phyloP scores from a whole-genome alignment of 163 green algal genomes.

The Volvox carteri region DNA sequence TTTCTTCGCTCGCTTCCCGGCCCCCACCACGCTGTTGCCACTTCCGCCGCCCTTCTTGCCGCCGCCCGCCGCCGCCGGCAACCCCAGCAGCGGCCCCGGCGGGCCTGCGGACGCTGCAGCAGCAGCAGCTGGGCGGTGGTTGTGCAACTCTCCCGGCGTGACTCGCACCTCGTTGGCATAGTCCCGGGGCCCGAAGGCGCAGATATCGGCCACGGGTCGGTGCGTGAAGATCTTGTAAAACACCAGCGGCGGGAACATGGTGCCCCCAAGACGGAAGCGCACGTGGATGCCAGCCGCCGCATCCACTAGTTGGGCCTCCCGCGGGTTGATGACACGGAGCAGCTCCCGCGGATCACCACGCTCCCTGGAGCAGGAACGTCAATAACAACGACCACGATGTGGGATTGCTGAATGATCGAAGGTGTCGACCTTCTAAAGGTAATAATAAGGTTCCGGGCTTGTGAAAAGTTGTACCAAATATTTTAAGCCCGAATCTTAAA shows the following conservation, averaged over 20 bases:
- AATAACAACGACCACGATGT: no score
- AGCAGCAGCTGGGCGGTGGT: constrained; percentile 30
- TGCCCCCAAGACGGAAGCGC: constrained; percentile 77
- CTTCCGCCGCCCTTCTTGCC: neutral
- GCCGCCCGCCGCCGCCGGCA: neutral
- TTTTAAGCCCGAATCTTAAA: no score
- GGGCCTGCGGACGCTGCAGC: neutral
- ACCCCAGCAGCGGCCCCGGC: neutral
- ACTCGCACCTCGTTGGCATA: constrained; percentile 66
- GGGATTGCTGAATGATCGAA: no score
- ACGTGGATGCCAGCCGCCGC: constrained; percentile 78
- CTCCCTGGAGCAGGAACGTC: constrained; percentile 63
- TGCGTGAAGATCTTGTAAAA: constrained; percentile 88
- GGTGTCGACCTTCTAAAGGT: no score
- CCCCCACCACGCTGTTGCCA: neutral
- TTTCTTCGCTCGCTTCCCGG: neutral
- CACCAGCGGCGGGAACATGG: constrained; percentile 76
- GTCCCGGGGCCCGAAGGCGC: constrained; percentile 75
- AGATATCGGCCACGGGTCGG: constrained; percentile 55
- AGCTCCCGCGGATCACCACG: constrained; percentile 70
- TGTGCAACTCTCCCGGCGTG: constrained; percentile 55
- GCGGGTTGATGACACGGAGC: constrained; percentile 78
- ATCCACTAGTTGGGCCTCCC: constrained; percentile 77
- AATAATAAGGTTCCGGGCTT: no score
- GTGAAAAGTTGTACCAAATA: no score